These are phyloP conservation scores for Austroboletus olivaceoglutinosus DNA, from an alignment of 1,284 basidiomycete genomes.

Conservation along the genomic window DNA sequence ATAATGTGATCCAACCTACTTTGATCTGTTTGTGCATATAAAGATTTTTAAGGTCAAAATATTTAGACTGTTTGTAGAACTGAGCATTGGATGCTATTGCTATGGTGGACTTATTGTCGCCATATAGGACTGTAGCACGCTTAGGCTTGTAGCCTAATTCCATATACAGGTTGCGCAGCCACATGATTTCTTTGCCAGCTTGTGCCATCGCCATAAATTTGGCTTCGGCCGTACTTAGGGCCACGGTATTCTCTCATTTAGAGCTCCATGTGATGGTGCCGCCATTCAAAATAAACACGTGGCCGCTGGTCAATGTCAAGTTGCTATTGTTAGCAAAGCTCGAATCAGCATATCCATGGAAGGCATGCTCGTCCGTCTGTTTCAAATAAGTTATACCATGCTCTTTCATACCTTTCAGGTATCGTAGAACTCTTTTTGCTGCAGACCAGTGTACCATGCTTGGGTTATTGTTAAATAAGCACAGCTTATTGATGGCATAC, in stretches of 20 bases:
- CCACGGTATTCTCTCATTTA: background rate
- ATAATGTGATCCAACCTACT: background rate
- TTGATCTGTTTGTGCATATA: background rate
- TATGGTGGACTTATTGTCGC: background rate
- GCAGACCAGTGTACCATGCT: background rate
- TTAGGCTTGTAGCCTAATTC: background rate
- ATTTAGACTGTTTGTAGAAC: background rate
- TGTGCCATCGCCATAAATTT: background rate
- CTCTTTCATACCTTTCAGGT: constrained; percentile 1
- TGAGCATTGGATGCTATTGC: background rate
- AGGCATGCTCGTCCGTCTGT: background rate
- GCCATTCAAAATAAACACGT: background rate
- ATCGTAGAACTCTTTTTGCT: background rate
- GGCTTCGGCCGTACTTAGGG: background rate
- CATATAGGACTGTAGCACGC: background rate
- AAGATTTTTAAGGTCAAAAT: background rate
- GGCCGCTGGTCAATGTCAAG: background rate
- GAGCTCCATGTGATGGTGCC: background rate
- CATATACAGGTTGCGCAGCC: background rate
- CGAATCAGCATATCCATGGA: background rate
- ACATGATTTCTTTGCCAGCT: background rate
- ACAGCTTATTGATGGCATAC: background rate
- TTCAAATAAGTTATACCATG: background rate
- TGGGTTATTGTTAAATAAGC: constrained; percentile 1
- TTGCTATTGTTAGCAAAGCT: background rate